Percentiles rank a stretch among this genome's conserved stretches.
phyloP scores from a whole-genome alignment of 768 basidiomycete species.

The Aureoboletus auriporus region DNA sequence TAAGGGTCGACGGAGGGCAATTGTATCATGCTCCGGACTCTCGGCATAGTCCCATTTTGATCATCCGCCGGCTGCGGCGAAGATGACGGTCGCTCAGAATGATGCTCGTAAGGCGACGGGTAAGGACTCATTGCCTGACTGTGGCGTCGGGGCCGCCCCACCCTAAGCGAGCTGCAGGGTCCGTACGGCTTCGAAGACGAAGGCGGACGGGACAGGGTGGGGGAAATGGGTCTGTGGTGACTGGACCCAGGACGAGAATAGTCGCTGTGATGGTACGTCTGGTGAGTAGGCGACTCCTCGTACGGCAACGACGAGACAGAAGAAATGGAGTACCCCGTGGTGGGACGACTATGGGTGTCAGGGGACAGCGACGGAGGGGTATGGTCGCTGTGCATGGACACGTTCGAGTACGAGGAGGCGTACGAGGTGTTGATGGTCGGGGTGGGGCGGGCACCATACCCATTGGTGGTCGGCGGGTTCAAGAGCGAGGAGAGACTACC shows the following conservation, averaged over 20 bases:
- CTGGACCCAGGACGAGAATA: slow-evolving; percentile 74
- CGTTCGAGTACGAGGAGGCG: slow-evolving; percentile 58
- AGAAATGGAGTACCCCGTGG: slow-evolving; percentile 82
- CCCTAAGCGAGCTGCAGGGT: slow-evolving; percentile 52
- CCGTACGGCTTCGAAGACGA: slow-evolving; percentile 60
- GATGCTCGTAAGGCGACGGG: slow-evolving; percentile 75
- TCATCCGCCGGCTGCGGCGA: slow-evolving; percentile 64
- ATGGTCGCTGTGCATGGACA: slow-evolving; percentile 65
- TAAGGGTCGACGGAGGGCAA: slow-evolving; percentile 71
- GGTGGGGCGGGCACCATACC: slow-evolving; percentile 48
- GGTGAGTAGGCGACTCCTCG: slow-evolving; percentile 46
- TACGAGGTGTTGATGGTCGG: slow-evolving; percentile 75
- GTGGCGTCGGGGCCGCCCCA: slow-evolving; percentile 72
- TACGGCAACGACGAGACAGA: slow-evolving; percentile 76
- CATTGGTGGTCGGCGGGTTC: slow-evolving; percentile 54
- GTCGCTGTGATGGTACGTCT: slow-evolving; percentile 42
- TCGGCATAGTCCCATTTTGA: slow-evolving; percentile 49
- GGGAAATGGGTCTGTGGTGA: slow-evolving; percentile 62
- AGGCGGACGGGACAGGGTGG: slow-evolving; percentile 62
- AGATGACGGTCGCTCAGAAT: slow-evolving; percentile 64
- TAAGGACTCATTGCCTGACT: slow-evolving; percentile 88
- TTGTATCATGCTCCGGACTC: slow-evolving; percentile 82
- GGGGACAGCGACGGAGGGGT: slow-evolving; percentile 73
- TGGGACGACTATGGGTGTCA: slow-evolving; percentile 67
- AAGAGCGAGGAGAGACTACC: slow-evolving; percentile 74